These are phyloP conservation scores for Trebouxia sp. DNA, from an alignment of 139 green algal genomes.

Conservation along the genomic window DNA sequence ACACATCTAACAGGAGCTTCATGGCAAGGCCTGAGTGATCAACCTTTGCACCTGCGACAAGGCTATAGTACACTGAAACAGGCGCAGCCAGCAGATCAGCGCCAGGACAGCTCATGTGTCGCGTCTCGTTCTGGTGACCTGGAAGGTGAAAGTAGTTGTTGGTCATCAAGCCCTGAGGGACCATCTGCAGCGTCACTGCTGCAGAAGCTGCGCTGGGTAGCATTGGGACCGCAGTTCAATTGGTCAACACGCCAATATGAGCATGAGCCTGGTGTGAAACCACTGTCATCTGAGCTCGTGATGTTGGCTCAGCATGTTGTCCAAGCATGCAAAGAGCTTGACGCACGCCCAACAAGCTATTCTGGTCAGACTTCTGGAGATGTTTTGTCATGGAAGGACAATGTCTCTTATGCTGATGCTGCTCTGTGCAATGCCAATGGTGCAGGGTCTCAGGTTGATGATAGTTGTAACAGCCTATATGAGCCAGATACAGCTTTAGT, in stretches of 20 bases:
- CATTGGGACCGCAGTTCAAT: constrained; percentile 80
- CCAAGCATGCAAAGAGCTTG: neutral
- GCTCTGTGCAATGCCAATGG: too few relatives aligned
- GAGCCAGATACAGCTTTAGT: constrained; percentile 82
- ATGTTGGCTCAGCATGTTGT: neutral
- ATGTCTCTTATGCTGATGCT: too few relatives aligned
- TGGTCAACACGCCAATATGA: constrained; percentile 75
- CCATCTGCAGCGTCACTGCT: constrained; percentile 60
- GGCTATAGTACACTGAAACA: too few relatives aligned
- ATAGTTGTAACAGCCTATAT: constrained; percentile 39
- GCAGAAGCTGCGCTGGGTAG: constrained; percentile 79
- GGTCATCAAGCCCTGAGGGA: constrained; percentile 23
- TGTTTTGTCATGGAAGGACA: too few relatives aligned
- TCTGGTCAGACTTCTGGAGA: too few relatives aligned
- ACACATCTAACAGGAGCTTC: too few relatives aligned
- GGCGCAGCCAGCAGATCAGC: too few relatives aligned
- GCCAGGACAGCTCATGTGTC: neutral
- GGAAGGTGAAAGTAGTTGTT: too few relatives aligned
- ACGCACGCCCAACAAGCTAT: too few relatives aligned
- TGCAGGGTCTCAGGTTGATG: neutral
- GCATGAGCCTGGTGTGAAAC: neutral
- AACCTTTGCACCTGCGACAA: too few relatives aligned
- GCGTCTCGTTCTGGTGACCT: neutral
- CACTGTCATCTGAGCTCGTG: neutral
- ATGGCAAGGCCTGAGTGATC: too few relatives aligned